A percentile compares a stretch with the other conserved stretches of the same genome.
Evolutionary conservation across 768 basidiomycete species (phyloP).

Genomic region (Panellus pusillus): DNA sequence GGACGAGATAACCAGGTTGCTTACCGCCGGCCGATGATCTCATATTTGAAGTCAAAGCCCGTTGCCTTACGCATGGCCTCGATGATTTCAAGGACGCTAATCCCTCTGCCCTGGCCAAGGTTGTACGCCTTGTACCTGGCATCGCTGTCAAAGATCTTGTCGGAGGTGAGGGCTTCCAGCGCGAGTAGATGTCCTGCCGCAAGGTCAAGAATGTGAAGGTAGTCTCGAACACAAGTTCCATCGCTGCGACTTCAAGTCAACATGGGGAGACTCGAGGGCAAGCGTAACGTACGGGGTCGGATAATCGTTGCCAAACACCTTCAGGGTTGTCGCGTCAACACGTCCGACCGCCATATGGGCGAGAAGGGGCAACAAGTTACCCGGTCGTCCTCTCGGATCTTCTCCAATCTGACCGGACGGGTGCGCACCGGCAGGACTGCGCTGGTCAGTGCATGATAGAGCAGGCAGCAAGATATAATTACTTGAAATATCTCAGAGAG

Average conservation of each 20-base stretch:
- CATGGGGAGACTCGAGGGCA: not conserved
- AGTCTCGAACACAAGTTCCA: slow-evolving; percentile 97
- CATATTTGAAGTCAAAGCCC: slow-evolving; percentile 84
- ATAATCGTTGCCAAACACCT: slow-evolving; percentile 97
- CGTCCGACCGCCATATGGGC: slow-evolving; percentile 95
- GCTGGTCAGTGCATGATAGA: not conserved
- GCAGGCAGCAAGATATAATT: slow-evolving; percentile 23
- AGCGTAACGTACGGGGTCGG: slow-evolving; percentile 71
- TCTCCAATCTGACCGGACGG: slow-evolving; percentile 95
- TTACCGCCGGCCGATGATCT: slow-evolving; percentile 88
- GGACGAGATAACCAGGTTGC: slow-evolving; percentile 26
- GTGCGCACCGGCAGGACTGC: slow-evolving; percentile 95
- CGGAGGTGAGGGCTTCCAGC: slow-evolving; percentile 72
- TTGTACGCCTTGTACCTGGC: slow-evolving; percentile 92
- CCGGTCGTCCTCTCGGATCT: slow-evolving; percentile 93
- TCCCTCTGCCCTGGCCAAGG: slow-evolving; percentile 89
- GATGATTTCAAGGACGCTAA: slow-evolving; percentile 91
- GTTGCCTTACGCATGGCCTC: slow-evolving; percentile 93
- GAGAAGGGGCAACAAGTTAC: slow-evolving; percentile 89
- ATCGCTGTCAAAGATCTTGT: slow-evolving; percentile 57
- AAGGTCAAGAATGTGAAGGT: slow-evolving; percentile 90
- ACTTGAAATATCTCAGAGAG: slow-evolving; percentile 98
- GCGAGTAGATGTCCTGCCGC: slow-evolving; percentile 93
- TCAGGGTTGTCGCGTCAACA: slow-evolving; percentile 63
- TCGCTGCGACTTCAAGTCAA: slow-evolving; percentile 50